Percentiles rank a stretch among this genome's conserved stretches.
phyloP scores from a whole-genome alignment of 257 asterid genomes.

The Scutellaria baicalensis region DNA sequence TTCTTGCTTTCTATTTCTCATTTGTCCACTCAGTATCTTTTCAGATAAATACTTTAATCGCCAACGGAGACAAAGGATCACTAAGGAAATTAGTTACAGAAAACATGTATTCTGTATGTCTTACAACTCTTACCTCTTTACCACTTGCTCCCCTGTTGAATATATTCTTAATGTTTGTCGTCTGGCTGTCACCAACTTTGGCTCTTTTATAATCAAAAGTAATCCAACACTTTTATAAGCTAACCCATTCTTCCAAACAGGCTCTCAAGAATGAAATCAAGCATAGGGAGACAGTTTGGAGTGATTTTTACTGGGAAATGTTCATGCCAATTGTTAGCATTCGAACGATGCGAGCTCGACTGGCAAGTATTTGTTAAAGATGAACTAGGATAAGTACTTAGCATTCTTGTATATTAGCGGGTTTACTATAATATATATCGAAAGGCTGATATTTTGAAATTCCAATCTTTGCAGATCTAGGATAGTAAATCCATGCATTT shows the following conservation, averaged over 20 bases:
- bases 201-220: slow-evolving; percentile 1
- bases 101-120: slow-evolving; percentile 86
- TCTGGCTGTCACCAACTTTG: slow-evolving; percentile 1
- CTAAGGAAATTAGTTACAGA: slow-evolving; percentile 82
- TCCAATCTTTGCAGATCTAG: neutral
- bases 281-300: slow-evolving; percentile 77
- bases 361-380: slow-evolving; percentile 49
- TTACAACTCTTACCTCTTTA: slow-evolving; percentile 17
- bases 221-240: slow-evolving; percentile 6
- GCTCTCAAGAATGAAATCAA: slow-evolving; percentile 92
- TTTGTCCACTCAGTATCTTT: slow-evolving; percentile 6
- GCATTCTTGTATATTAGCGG: slow-evolving; percentile 9
- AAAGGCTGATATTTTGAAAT: neutral
- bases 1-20: slow-evolving; percentile 15
- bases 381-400: slow-evolving; percentile 12
- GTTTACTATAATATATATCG: neutral
- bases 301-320: slow-evolving; percentile 74
- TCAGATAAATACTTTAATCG: slow-evolving; percentile 81
- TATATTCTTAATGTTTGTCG: neutral
- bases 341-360: slow-evolving; percentile 88
- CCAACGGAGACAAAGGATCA: slow-evolving; percentile 72
- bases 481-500: neutral
- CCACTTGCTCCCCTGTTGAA: slow-evolving; percentile 1
- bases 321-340: slow-evolving; percentile 65
- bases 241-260: slow-evolving; percentile 37